Percentiles rank a stretch among this genome's conserved stretches.
These are phyloP conservation scores for Pulveroboletus sp. DNA, from an alignment of 768 basidiomycete genomes.

Conservation along the genomic window DNA sequence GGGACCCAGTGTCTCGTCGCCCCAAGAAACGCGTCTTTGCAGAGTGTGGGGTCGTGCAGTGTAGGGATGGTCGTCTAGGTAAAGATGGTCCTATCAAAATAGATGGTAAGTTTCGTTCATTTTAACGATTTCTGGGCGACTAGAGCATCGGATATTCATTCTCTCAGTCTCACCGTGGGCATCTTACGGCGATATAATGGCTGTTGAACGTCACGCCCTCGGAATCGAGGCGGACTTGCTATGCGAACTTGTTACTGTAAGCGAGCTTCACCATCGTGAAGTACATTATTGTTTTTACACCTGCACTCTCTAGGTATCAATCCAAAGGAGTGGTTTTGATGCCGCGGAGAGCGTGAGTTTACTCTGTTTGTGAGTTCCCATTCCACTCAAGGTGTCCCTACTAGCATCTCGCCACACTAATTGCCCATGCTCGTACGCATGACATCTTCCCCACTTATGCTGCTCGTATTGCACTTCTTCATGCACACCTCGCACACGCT, in stretches of 20 bases:
- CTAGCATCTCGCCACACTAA: slow-evolving; percentile 41
- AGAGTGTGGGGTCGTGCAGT: slow-evolving; percentile 49
- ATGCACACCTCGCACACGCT: slow-evolving; percentile 73
- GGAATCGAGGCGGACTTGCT: slow-evolving; percentile 67
- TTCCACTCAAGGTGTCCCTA: neutral
- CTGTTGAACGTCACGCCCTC: slow-evolving; percentile 45
- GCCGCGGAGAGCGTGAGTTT: slow-evolving; percentile 51
- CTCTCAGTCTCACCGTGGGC: slow-evolving; percentile 52
- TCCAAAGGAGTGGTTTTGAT: slow-evolving; percentile 65
- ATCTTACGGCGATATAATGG: slow-evolving; percentile 44
- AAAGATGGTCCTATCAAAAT: slow-evolving; percentile 9
- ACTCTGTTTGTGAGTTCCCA: neutral
- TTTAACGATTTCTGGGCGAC: neutral
- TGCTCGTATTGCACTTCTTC: slow-evolving; percentile 59
- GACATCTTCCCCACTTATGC: slow-evolving; percentile 53
- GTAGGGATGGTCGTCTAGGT: slow-evolving; percentile 41
- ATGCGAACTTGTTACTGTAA: slow-evolving; percentile 63
- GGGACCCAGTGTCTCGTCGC: slow-evolving; percentile 68
- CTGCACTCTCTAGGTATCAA: slow-evolving; percentile 43
- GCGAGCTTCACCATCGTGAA: slow-evolving; percentile 12
- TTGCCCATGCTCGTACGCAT: slow-evolving; percentile 58
- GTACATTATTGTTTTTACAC: neutral
- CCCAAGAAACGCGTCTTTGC: slow-evolving; percentile 73
- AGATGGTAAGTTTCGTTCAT: slow-evolving; percentile 9
- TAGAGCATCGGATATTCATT: neutral